These are phyloP conservation scores for Bimuria novae-zelandiae DNA, from an alignment of 2,329 filamentous ascomycete genomes.

Conservation along the genomic window DNA sequence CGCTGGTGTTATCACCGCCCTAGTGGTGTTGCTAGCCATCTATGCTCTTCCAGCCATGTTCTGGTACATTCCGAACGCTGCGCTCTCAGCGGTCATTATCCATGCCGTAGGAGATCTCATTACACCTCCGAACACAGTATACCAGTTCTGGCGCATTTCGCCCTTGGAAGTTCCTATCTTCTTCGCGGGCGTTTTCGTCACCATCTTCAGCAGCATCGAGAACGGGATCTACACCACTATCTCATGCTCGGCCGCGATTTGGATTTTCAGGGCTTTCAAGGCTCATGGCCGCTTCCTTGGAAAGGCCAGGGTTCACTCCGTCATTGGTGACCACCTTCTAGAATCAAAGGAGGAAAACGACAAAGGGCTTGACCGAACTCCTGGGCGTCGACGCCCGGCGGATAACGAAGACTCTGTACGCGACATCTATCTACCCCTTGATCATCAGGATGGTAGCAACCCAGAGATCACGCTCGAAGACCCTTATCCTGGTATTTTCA, in stretches of 20 bases:
- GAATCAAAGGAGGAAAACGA: constrained; percentile 56
- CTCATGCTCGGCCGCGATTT: constrained; percentile 72
- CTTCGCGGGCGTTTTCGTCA: constrained; percentile 89
- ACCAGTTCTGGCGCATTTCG: constrained; percentile 93
- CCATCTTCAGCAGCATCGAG: constrained; percentile 85
- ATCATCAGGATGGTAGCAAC: constrained; percentile 87
- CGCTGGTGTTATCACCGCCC: constrained; percentile 84
- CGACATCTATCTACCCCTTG: constrained; percentile 85
- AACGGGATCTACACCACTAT: constrained; percentile 91
- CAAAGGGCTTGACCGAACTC: constrained; percentile 18
- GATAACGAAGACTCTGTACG: constrained; percentile 58
- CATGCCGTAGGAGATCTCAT: constrained; percentile 94
- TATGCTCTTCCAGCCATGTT: constrained; percentile 89
- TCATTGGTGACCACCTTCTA: constrained; percentile 71
- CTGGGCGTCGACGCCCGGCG: constrained; percentile 23
- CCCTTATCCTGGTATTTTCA: constrained; percentile 91
- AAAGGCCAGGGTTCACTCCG: constrained; percentile 80
- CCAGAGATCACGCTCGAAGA: constrained; percentile 76
- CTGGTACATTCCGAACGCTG: constrained; percentile 87
- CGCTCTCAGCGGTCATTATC: constrained; percentile 87
- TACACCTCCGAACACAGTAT: constrained; percentile 87
- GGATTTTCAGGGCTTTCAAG: constrained; percentile 83
- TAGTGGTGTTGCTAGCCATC: constrained; percentile 85
- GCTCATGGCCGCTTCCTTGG: constrained; percentile 85
- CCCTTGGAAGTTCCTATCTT: constrained; percentile 91